Base-by-base conservation (phyloP, 495 filamentous ascomycete genomes). In the Xylaria curta region DNA sequence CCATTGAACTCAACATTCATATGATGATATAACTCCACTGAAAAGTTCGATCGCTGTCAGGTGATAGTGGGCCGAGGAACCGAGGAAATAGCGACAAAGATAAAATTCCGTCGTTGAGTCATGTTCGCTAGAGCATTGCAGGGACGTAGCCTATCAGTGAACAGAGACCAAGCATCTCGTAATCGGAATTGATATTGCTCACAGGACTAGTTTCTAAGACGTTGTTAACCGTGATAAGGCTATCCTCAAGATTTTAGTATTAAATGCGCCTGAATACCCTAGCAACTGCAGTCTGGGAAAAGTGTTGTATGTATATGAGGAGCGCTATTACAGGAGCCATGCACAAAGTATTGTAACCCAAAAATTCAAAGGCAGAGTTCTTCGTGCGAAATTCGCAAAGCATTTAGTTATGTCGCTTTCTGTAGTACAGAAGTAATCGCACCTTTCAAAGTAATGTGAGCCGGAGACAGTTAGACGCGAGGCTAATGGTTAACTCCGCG, bases 381-480 rank as follows among this genome's bases (percentile, higher is more conserved):
- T 19, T 8, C n/a, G 4, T n/a, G 46, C 6, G 17, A 49, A 51
- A 24, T n/a, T 24, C 8, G n/a, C 4, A 24, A 51, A 10, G n/a
- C 7, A 10, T 0, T 51, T 51, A 12, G 2, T 7, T 12, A 51
- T 28, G 8, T 54, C 24, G 0, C 26, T 12, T 28, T 15, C 5
- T 28, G 9, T 13, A 28, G 51, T 54, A 54, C 12, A 6, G 24
- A 0, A 42, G 38, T 42, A 42, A 13, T 42, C 38, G 9, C 38
- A 42, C 0, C 38, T 42, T 42, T 42, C 38, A 3, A 46, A 24
- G 49, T 24, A 26, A 21, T 21, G 19, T 28, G 10, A 5, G 24
- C 3, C 51, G 51, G 51, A 54, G 51, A 54, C 26, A 54, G 51
- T 54, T 26, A 54, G 24, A 28, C 51, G 51, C 51, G 51, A 54